phyloP scores from a whole-genome alignment of 1,139 yeast genomes.

The Taphrina deformans region DNA sequence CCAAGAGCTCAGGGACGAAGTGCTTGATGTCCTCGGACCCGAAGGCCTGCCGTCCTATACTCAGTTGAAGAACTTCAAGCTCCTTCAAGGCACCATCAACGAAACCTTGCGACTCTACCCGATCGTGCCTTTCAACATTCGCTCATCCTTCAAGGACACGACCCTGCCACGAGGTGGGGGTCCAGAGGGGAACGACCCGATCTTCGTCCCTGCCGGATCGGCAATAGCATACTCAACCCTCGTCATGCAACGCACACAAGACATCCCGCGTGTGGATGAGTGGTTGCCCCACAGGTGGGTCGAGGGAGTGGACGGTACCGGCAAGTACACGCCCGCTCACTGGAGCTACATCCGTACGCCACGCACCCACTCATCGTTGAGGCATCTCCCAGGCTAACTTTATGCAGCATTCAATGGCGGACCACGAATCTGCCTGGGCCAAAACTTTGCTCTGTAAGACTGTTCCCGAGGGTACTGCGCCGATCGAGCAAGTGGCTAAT shows the following conservation, averaged over 20 bases:
- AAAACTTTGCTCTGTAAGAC: slow-evolving; percentile 52
- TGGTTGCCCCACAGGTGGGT: slow-evolving; percentile 58
- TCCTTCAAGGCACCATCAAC: slow-evolving; percentile 44
- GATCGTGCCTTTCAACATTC: slow-evolving; percentile 56
- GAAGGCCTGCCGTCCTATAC: slow-evolving; percentile 23
- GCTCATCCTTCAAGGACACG: slow-evolving; percentile 53
- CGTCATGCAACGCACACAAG: slow-evolving; percentile 52
- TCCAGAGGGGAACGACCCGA: slow-evolving; percentile 49
- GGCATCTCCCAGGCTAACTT: not conserved
- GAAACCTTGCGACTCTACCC: slow-evolving; percentile 60
- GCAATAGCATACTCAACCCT: slow-evolving; percentile 52
- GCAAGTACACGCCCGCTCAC: slow-evolving; percentile 21
- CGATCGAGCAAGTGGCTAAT: not conserved
- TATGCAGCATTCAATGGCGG: slow-evolving; percentile 55
- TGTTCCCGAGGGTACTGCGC: slow-evolving; percentile 35
- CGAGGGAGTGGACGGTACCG: slow-evolving; percentile 37
- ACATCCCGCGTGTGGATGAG: slow-evolving; percentile 49
- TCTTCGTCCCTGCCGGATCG: slow-evolving; percentile 53
- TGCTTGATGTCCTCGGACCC: slow-evolving; percentile 39
- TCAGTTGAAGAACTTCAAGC: slow-evolving; percentile 19
- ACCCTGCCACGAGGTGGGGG: slow-evolving; percentile 59
- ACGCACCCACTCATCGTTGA: not conserved
- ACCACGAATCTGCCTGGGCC: slow-evolving; percentile 62
- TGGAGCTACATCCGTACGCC: slow-evolving; percentile 38
- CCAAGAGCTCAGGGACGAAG: slow-evolving; percentile 49